These are phyloP conservation scores for Backusella sp. DNA, from an alignment of 192 early-diverging fungal species.

Conservation along the genomic window DNA sequence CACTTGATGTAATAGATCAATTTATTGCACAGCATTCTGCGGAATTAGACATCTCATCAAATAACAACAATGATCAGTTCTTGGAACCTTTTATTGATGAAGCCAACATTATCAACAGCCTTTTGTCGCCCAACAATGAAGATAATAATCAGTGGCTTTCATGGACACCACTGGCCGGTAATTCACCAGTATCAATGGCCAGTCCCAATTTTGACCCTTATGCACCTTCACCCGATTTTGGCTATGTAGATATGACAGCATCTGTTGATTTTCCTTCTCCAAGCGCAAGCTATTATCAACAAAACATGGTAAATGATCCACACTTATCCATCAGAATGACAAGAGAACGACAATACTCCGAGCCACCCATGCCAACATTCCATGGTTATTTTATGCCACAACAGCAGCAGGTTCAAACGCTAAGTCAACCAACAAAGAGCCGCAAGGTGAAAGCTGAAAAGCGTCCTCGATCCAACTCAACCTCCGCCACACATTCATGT, in stretches of 20 bases:
- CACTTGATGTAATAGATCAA: not conserved
- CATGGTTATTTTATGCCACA: not conserved
- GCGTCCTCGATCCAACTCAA: not conserved
- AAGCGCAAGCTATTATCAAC: not conserved
- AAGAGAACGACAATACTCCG: conserved; percentile 12
- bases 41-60: not conserved
- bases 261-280: conserved; percentile 11
- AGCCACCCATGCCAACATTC: conserved; percentile 14
- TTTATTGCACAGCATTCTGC: conserved; percentile 7
- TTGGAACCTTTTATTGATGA: not conserved
- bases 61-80: not conserved
- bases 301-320: not conserved
- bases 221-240: not conserved
- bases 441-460: conserved; percentile 10
- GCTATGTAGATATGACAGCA: not conserved
- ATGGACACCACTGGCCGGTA: conserved; percentile 7
- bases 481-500: conserved; percentile 11
- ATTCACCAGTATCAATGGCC: not conserved
- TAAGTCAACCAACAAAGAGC: not conserved
- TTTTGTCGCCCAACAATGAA: not conserved
- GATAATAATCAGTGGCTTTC: not conserved
- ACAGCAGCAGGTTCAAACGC: not conserved
- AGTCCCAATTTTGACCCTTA: not conserved
- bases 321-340: not conserved
- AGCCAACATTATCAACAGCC: not conserved